Evolutionary conservation across 495 filamentous ascomycete species (phyloP).

Genomic region (Podospora pseudoanserina): DNA sequence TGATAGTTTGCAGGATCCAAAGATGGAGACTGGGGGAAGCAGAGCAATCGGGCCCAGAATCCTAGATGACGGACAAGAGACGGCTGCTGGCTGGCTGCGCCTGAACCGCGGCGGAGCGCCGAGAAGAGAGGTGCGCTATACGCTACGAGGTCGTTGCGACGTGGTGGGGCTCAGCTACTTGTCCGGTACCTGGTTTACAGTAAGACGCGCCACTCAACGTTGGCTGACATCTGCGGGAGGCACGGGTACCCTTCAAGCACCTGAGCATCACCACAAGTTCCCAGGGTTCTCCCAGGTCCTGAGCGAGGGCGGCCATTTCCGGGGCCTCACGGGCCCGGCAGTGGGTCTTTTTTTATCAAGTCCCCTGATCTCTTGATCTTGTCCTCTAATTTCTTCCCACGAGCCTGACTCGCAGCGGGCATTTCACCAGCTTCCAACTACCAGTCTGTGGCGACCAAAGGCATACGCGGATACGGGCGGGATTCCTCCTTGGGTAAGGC

Average conservation of each 20-base stretch:
- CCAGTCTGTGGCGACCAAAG: neutral
- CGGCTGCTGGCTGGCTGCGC: conserved; percentile 11
- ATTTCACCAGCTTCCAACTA: neutral
- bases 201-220: conserved; percentile 21
- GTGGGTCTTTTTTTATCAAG: neutral
- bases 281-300: conserved; percentile 7
- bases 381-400: neutral
- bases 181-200: neutral
- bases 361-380: conserved; percentile 18
- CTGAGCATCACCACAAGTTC: neutral
- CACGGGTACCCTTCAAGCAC: conserved; percentile 15
- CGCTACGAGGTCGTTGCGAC: conserved; percentile 19
- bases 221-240: conserved; percentile 23
- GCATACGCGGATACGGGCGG: neutral
- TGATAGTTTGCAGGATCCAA: conserved; percentile 13
- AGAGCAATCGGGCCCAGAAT: conserved; percentile 3
- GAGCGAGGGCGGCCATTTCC: conserved; percentile 18
- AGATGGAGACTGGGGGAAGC: conserved; percentile 9
- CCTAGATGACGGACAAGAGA: conserved; percentile 14
- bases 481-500: neutral
- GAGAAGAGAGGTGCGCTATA: neutral
- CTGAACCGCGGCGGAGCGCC: neutral
- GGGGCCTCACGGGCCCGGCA: conserved; percentile 1
- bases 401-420: neutral
- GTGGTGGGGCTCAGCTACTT: conserved; percentile 30